phyloP scores from a whole-genome alignment of 306 rosid genomes.

The Prunus armeniaca region DNA sequence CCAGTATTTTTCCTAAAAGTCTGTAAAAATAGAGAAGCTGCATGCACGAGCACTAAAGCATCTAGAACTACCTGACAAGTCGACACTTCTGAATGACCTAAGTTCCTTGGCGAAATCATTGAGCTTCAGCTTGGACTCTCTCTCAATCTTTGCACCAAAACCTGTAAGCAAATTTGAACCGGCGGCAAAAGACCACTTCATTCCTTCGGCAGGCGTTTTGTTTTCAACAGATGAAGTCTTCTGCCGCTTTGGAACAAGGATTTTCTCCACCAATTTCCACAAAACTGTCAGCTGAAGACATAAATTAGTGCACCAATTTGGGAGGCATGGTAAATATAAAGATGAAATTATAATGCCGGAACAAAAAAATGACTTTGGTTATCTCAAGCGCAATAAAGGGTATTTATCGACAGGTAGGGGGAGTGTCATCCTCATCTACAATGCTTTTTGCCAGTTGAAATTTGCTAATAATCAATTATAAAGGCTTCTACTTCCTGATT shows the following conservation, averaged over 20 bases:
- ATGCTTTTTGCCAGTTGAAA: neutral
- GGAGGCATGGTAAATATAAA: conserved; percentile 18
- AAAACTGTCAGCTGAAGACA: conserved; percentile 87
- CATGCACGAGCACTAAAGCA: neutral
- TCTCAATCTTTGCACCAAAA: conserved; percentile 71
- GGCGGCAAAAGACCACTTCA: conserved; percentile 72
- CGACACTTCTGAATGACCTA: conserved; percentile 71
- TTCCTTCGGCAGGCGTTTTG: conserved; percentile 55
- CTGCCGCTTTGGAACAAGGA: conserved; percentile 53
- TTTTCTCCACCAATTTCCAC: conserved; percentile 90
- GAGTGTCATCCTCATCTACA: neutral
- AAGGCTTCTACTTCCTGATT: neutral
- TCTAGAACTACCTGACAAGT: conserved; percentile 76
- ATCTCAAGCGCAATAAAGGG: neutral
- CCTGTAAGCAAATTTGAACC: conserved; percentile 79
- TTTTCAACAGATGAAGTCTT: conserved; percentile 44
- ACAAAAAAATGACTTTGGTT: neutral
- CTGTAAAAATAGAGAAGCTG: neutral
- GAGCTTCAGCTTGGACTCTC: conserved; percentile 82
- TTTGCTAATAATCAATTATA: neutral
- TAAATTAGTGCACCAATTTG: conserved; percentile 52
- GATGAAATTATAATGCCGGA: neutral
- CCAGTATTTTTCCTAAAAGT: neutral
- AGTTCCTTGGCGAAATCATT: conserved; percentile 88
- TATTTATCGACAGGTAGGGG: neutral